Evolutionary conservation across 208 protist genomes (phyloP), one percentile per base, ranked within the genome.

Genomic region (Crithidia brevicula): DNA sequence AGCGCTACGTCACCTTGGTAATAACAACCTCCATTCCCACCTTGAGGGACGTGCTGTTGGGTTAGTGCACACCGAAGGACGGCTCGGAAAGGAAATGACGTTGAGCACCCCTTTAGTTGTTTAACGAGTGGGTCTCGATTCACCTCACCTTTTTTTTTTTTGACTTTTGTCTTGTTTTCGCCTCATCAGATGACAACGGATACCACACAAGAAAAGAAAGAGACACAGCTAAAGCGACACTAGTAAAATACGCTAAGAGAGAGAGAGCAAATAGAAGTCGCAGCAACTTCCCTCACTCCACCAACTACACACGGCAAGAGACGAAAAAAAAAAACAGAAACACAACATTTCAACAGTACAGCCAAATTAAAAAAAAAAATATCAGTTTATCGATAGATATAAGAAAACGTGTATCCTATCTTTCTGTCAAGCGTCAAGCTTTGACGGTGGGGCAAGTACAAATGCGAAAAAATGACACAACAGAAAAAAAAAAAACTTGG

Each of bases 391-490:
- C 23, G 23, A 56, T 56, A 56, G 9, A 31, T 22, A 56, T 36
- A 56, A 56, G 18, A 16, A 52, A 23, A 36, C 8, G 13, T 36
- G 50, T 52, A 52, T 52, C 22, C 46, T 52, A 23, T 52, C 46
- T 57, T 40, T 42, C 22, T 18, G 7, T 50, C 20, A 50, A 22
- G 45, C 10, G 7, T 27, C 20, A 10, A 8, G n/a, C n/a, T n/a
- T n/a, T n/a, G n/a, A n/a, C n/a, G n/a, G n/a, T n/a, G n/a, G n/a
- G n/a, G n/a, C n/a, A n/a, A n/a, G n/a, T n/a, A n/a, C n/a, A n/a
- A n/a, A n/a, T n/a, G n/a, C n/a, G n/a, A 8, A 27, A 27, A 6
- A 15, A 7, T 45, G 13, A 60, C 23, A 10, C 53, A 33, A 11
- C 5, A 33, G 15, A 42, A 40, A 40, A 40, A 40, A 13, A 40